Evolutionary conservation across 306 rosid genomes (phyloP), one percentile per base, ranked within the genome.

Genomic region (Acacia melanoxylon): DNA sequence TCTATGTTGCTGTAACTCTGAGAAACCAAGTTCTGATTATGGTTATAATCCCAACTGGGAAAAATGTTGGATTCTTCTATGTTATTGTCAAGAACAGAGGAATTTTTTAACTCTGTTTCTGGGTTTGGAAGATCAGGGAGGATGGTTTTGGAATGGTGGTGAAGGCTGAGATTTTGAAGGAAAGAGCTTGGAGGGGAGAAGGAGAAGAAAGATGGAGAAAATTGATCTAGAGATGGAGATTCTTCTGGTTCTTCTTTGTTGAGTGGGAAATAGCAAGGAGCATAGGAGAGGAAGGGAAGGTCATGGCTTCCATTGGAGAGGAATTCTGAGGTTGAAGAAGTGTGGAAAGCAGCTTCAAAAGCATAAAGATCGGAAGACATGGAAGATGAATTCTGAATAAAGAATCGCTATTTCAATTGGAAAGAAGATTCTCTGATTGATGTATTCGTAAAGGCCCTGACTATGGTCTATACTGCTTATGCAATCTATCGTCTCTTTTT

Each of bases 281-380:
- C 90, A 2, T 82, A 81, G 82, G 92, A 51, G 17, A 51, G 73
- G 83, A 86, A 75, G 2, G 70, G 80, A 29, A 90, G 65, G n/a
- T 92, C 89, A n/a, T 82, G 76, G 44, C 63, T 77, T 40, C 75
- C 82, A 92, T 92, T 33, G 37, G 89, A 74, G n/a, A 78, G 78
- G 66, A 82, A 31, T 27, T 87, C 89, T 44, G 91, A 76, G 83
- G 58, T 84, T 62, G 92, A 86, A 81, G 86, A 87, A 66, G 68
- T 19, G 35, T 75, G 63, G 75, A 78, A 84, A 71, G 65, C 76
- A 69, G 88, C 51, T 40, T 68, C 74, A 22, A 82, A 86, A 19
- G 77, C 63, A 72, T 82, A 90, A 74, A 91, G 87, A 89, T 94
- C 90, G 68, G 97, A 87, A 82, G 95, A 88, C 97, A 94, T 94